Base-by-base conservation (phyloP, 208 protist genomes). In the Acanthamoeba triangularis region DNA sequence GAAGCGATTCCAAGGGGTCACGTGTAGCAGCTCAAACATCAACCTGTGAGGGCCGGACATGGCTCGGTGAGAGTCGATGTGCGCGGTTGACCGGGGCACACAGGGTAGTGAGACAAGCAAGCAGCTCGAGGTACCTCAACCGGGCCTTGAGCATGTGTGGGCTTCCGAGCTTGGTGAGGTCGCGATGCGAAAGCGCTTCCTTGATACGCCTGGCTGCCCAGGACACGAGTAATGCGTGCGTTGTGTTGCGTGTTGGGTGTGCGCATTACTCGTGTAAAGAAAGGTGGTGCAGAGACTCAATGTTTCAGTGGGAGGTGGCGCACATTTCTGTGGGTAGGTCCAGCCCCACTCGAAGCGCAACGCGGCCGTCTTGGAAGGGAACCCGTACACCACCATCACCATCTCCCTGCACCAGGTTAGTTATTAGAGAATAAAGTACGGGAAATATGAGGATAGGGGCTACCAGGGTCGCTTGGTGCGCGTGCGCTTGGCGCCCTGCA, bases 321-420 rank as follows among this genome's bases (percentile, higher is more conserved):
- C 52, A 72, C 85, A 74, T 52, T 91, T 91, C 13, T 80, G 30
- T 2, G 90, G 90, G 20, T 94, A 67, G 49, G 44, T 54, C 90
- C 90, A 94, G 20, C 52, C 90, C 90, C 90, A 94, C 74, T 94
- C 90, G 67, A 94, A 94, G n/a, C 54, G 65, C 30, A 94, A 41
- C 23, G 90, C 90, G 0, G 47, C 52, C 10, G 49, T 94, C 90
- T 94, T 94, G 28, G 44, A 69, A 16, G 90, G 90, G 30, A 94
- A 94, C 1, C 90, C 90, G 37, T 76, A 41, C 59, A 94, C 90
- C 41, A 94, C 44, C 65, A 94, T 6, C 37, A 94, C 74, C 65
- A 94, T 78, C 30, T 84, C 35, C 90, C 90, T 94, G 18, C 18
- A 13, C 52, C 16, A 67, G 2, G 3, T 88, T 56, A 63, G 3